These are phyloP conservation scores for Oenanthe javanica DNA, from an alignment of 140 eudicot genomes.

Conservation along the genomic window DNA sequence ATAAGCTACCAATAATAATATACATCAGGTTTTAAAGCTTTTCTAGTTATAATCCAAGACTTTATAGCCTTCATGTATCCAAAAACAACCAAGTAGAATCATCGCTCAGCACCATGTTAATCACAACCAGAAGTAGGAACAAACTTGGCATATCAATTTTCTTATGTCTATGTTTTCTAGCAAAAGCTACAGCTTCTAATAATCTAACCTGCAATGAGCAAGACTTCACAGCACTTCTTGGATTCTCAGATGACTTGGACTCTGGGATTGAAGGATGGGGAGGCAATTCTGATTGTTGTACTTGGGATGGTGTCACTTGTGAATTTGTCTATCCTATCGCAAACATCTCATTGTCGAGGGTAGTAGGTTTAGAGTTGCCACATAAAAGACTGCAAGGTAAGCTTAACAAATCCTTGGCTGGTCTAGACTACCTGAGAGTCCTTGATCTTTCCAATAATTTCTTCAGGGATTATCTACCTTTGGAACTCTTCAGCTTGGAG, in stretches of 20 bases:
- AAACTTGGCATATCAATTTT: background rate
- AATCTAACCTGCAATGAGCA: background rate
- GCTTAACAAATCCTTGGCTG: slow-evolving; percentile 32
- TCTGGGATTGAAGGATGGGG: too few species aligned
- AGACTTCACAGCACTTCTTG: too few species aligned
- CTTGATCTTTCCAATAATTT: slow-evolving; percentile 48
- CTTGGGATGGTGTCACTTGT: slow-evolving; percentile 5
- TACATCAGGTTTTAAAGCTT: too few species aligned
- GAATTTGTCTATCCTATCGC: background rate
- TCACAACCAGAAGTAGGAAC: background rate
- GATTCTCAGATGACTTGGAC: too few species aligned
- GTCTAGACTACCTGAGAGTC: slow-evolving; percentile 37
- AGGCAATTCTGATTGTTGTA: background rate
- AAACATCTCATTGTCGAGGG: background rate
- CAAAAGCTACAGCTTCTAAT: background rate
- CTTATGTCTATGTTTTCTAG: background rate
- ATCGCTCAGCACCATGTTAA: too few species aligned
- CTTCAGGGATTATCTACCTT: slow-evolving; percentile 33
- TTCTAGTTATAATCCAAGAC: too few species aligned
- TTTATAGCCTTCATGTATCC: too few species aligned
- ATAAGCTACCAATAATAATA: too few species aligned
- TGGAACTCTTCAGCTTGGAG: slow-evolving; percentile 26
- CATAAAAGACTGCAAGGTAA: slow-evolving; percentile 19
- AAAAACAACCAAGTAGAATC: too few species aligned
- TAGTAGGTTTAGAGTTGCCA: background rate